phyloP scores from a whole-genome alignment of 2,329 filamentous ascomycete genomes.

The Xenosphaeropsis pyriputrescens region DNA sequence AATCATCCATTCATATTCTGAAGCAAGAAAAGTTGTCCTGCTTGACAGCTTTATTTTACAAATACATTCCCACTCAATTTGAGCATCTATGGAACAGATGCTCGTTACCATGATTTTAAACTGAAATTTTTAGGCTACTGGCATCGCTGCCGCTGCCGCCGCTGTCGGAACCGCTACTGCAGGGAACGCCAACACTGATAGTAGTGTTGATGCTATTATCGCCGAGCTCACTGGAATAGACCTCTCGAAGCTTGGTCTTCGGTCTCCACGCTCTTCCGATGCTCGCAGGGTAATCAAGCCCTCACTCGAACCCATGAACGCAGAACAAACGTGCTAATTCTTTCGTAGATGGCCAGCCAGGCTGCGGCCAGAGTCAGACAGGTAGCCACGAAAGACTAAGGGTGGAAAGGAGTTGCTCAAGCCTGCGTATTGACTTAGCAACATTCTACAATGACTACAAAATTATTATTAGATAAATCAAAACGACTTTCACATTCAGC shows the following conservation, averaged over 20 bases:
- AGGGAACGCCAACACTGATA: background rate
- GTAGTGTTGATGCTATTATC: background rate
- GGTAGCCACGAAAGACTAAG: background rate
- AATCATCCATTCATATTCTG: no score
- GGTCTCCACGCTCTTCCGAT: background rate
- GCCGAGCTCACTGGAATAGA: background rate
- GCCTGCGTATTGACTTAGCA: no score
- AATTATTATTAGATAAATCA: no score
- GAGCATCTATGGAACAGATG: no score
- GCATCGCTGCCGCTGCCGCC: background rate
- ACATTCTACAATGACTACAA: no score
- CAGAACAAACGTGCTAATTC: background rate
- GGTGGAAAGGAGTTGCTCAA: background rate
- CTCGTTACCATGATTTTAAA: no score
- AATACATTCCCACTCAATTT: no score
- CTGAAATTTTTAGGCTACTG: no score
- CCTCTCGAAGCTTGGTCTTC: background rate
- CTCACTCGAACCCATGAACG: background rate
- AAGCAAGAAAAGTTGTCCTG: no score
- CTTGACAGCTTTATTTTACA: no score
- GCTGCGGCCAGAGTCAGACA: background rate
- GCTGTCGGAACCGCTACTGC: background rate
- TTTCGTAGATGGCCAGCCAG: background rate
- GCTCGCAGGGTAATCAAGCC: background rate
- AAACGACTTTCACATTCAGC: no score